These are phyloP conservation scores for Magnolia kwangsiensis DNA, from an alignment of 164 flowering plant species.

Conservation along the genomic window DNA sequence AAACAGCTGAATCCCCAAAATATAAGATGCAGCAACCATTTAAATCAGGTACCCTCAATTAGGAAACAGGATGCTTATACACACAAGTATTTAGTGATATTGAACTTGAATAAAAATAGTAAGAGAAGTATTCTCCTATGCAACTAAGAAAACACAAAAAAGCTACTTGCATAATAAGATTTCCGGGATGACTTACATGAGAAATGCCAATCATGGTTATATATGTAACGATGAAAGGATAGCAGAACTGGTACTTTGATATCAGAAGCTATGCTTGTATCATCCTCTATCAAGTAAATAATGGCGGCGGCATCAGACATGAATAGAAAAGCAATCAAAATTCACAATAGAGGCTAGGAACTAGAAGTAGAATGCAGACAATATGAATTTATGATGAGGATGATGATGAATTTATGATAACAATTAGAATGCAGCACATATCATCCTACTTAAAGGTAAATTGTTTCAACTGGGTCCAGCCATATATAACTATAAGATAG, in stretches of 20 bases:
- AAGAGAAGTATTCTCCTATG: neutral
- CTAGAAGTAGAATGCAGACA: neutral
- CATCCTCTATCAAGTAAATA: slow-evolving; percentile 68
- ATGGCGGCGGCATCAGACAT: neutral
- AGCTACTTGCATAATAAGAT: neutral
- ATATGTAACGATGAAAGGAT: slow-evolving; percentile 76
- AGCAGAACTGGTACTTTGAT: slow-evolving; percentile 82
- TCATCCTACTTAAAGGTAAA: neutral
- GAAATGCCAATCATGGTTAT: slow-evolving; percentile 81
- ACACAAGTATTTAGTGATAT: neutral
- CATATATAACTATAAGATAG: neutral
- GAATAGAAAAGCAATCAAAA: neutral
- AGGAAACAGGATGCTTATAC: neutral
- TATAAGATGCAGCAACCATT: neutral
- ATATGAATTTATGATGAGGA: neutral
- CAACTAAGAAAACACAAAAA: neutral
- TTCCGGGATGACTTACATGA: slow-evolving; percentile 53
- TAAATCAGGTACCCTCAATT: neutral
- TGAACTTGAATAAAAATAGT: neutral
- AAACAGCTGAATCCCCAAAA: neutral
- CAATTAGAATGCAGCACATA: neutral
- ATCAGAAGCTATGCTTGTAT: slow-evolving; percentile 75
- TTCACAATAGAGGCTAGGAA: neutral
- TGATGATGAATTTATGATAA: neutral
- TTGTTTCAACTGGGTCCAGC: neutral